These are phyloP conservation scores for Yamadazyma laniorum DNA, from an alignment of 805 yeast species.

Conservation along the genomic window DNA sequence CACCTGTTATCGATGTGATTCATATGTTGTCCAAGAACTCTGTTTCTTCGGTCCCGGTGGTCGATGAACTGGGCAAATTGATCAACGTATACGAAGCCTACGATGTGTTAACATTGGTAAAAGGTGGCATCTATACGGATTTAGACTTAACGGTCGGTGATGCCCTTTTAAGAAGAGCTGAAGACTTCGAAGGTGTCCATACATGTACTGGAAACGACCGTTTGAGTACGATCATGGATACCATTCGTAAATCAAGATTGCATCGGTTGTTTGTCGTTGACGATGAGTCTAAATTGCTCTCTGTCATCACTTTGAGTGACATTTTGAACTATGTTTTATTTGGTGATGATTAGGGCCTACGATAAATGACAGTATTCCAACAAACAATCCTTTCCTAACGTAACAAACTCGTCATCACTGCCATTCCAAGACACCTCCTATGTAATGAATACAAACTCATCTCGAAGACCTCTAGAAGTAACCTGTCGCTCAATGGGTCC, in stretches of 20 bases:
- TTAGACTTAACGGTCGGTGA: slow-evolving; percentile 90
- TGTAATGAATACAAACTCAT: too few relatives aligned
- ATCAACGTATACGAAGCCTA: slow-evolving; percentile 94
- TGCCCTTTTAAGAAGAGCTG: slow-evolving; percentile 88
- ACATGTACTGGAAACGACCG: slow-evolving; percentile 89
- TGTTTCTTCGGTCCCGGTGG: slow-evolving; percentile 91
- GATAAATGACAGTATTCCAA: too few relatives aligned
- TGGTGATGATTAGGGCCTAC: slow-evolving; percentile 47
- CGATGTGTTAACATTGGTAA: slow-evolving; percentile 87
- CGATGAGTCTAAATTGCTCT: slow-evolving; percentile 69
- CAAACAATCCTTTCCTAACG: too few relatives aligned
- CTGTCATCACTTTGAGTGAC: slow-evolving; percentile 89
- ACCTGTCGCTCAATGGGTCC: too few relatives aligned
- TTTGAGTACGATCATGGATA: slow-evolving; percentile 85
- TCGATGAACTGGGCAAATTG: slow-evolving; percentile 67
- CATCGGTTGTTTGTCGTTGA: slow-evolving; percentile 93
- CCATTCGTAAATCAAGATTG: slow-evolving; percentile 84
- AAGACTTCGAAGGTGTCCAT: slow-evolving; percentile 96
- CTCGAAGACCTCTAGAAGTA: too few relatives aligned
- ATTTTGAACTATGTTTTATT: slow-evolving; percentile 78
- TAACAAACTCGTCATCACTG: too few relatives aligned
- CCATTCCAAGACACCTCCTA: too few relatives aligned
- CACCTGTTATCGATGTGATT: slow-evolving; percentile 93
- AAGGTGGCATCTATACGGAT: slow-evolving; percentile 92
- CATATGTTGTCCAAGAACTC: slow-evolving; percentile 72